Evolutionary conservation across 2,329 filamentous ascomycete species (phyloP), one percentile per base, ranked within the genome.

Genomic region (Aureobasidium leucospermi): DNA sequence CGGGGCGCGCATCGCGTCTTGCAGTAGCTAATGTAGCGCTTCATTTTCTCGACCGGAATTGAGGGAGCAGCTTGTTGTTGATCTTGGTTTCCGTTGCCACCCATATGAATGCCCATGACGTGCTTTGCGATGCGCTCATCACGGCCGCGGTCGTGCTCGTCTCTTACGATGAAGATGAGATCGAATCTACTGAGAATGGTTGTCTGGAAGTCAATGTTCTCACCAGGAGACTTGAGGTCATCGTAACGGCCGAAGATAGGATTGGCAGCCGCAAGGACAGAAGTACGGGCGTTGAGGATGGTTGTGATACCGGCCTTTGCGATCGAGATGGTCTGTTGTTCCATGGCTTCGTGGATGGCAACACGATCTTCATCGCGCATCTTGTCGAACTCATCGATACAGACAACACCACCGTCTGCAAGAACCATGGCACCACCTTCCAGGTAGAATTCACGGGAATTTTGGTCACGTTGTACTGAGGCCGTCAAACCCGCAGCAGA

Each of bases 311-410:
- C 94, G 0, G 94, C 94, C 76, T 99, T 97, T 64, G 94, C 94
- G 67, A 99, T 97, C 10, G 94, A 97, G 62, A 99, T 99, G 0
- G 94, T 99, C 74, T 99, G 94, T 76, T 99, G 94, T 73, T 99
- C 94, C 94, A 99, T 99, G 61, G 94, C 94, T 82, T 99, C 94
- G 80, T 99, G 94, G 65, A 99, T 99, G 1, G 94, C 94, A 6
- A 97, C 94, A 67, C 94, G 84, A 68, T 99, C 94, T 73, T 99
- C 94, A 71, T 99, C 94, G 63, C 94, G 84, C 94, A 99, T 99
- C 80, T 99, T 99, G 78, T 99, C 94, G 70, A 99, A 99, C 75
- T 99, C 94, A 70, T 99, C 94, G 67, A 99, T 99, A 74, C 94
- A 97, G 9, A 97, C 94, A 1, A 97, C 93, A 67, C 94, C 94